phyloP scores from a whole-genome alignment of 805 yeast species.

The Candida schatavii region DNA sequence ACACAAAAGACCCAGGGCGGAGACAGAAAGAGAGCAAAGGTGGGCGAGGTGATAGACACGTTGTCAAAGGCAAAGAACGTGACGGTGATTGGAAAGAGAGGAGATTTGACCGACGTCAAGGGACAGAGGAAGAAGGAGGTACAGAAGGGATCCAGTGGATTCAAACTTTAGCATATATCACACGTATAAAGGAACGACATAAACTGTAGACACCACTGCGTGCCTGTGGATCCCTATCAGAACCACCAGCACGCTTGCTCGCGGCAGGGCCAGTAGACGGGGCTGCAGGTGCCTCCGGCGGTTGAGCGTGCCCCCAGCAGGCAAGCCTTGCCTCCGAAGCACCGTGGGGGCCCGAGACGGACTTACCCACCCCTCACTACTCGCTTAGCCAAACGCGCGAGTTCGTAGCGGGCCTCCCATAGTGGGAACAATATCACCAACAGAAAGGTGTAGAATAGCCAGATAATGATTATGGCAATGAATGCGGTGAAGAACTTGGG shows the following conservation, averaged over 20 bases:
- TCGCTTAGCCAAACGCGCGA: conserved; percentile 5
- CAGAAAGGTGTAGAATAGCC: conserved; percentile 33
- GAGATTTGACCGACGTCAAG: conserved; percentile 67
- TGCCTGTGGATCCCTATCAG: too few relatives aligned
- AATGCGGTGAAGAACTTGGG: conserved; percentile 28
- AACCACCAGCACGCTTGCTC: too few relatives aligned
- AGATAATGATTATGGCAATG: conserved; percentile 27
- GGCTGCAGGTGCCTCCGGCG: too few relatives aligned
- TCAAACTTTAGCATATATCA: conserved; percentile 15
- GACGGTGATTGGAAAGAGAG: conserved; percentile 73
- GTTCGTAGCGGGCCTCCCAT: conserved; percentile 19
- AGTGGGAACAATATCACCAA: conserved; percentile 29
- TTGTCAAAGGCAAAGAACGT: conserved; percentile 71
- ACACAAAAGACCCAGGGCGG: conserved; percentile 15
- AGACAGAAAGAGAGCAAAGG: conserved; percentile 52
- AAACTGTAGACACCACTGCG: too few relatives aligned
- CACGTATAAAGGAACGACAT: neutral
- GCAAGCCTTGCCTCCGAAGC: too few relatives aligned
- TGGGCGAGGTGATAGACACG: conserved; percentile 65
- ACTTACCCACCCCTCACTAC: conserved; percentile 16
- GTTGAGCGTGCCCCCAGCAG: too few relatives aligned
- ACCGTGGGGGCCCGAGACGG: too few relatives aligned
- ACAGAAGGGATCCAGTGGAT: conserved; percentile 26
- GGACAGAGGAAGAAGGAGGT: conserved; percentile 58
- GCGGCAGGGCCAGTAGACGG: too few relatives aligned